Evolutionary conservation across 352 stramenopile genomes (phyloP).

Genomic region (Phytopythium helicoides): DNA sequence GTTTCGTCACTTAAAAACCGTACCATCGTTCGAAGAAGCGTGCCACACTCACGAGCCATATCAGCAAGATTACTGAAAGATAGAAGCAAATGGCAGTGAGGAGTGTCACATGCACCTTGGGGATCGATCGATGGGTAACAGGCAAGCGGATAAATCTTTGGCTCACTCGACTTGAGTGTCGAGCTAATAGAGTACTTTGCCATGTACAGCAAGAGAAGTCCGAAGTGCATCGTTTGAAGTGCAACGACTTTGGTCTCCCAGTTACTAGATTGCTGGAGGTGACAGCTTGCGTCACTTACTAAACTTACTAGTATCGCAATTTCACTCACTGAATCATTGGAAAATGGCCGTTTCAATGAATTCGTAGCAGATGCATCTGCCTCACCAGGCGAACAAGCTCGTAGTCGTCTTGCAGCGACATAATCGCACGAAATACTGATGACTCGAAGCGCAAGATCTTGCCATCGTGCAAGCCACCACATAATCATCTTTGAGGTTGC

Average conservation of each 20-base stretch:
- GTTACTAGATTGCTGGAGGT: slow-evolving; percentile 14
- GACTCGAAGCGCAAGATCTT: slow-evolving; percentile 45
- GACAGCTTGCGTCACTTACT: slow-evolving; percentile 19
- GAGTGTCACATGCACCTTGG: too few species aligned
- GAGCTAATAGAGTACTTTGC: too few species aligned
- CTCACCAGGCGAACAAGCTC: not conserved
- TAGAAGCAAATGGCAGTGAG: too few species aligned
- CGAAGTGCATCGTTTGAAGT: slow-evolving; percentile 1
- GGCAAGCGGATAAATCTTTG: too few species aligned
- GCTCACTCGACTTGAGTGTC: too few species aligned
- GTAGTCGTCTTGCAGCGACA: not conserved
- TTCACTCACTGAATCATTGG: slow-evolving; percentile 12
- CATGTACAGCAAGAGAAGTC: not conserved
- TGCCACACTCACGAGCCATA: too few species aligned
- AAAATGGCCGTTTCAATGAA: slow-evolving; percentile 8
- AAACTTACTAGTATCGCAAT: slow-evolving; percentile 23
- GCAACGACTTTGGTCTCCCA: slow-evolving; percentile 4
- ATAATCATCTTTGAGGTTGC: slow-evolving; percentile 53
- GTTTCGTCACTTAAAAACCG: too few species aligned
- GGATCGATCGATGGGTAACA: too few species aligned
- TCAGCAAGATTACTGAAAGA: too few species aligned
- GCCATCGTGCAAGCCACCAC: slow-evolving; percentile 70
- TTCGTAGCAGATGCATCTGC: not conserved
- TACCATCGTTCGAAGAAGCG: too few species aligned
- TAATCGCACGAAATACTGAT: slow-evolving; percentile 18